Base-by-base conservation (phyloP, 2,329 filamentous ascomycete species). In the Xylariales sp. region DNA sequence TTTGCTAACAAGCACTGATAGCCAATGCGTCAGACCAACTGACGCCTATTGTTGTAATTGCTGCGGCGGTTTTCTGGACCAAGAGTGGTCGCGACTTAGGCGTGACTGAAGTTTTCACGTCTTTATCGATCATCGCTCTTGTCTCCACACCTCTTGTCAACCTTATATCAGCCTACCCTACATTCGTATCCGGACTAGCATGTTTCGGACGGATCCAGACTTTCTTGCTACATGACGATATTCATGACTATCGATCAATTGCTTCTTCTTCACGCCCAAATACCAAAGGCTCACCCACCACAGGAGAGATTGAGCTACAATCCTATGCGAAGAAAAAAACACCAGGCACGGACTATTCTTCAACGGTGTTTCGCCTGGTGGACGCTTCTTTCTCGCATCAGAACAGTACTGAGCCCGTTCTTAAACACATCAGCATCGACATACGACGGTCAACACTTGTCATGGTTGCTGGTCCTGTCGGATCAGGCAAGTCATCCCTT, bases 71-170 rank as follows among this genome's bases (percentile, higher is more conserved):
- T 11, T 43, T 43, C 25, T 43, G 40, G 40, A 43, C 40, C 11
- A 28, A 19, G 12, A 16, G 42, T 47, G 48, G 51, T 47, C 51
- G 54, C 49, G 57, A 61, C 59, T 62, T 54, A 55, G 46, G 51
- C 53, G 51, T 46, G 48, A 56, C 63, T 65, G 60, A 66, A 64
- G 65, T 58, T 61, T 55, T 63, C 55, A 50, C 56, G 22, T 39
- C 46, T 38, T 45, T 51, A 42, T 46, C 51, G 46, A 52, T 54
- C 48, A 42, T 44, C 45, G 45, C 42, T 36, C 39, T 46, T 25
- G 28, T 43, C 35, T 41, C 42, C 33, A 11, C 32, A 10, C 40
- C 40, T 12, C 19, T 42, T 9, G 16, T 32, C 4, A n/a, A 42
- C 10, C n/a, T 42, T 2, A 36, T 42, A 11, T 15, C 14, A 7